phyloP scores from a whole-genome alignment of 2,329 filamentous ascomycete genomes.

The Neurospora sp. region DNA sequence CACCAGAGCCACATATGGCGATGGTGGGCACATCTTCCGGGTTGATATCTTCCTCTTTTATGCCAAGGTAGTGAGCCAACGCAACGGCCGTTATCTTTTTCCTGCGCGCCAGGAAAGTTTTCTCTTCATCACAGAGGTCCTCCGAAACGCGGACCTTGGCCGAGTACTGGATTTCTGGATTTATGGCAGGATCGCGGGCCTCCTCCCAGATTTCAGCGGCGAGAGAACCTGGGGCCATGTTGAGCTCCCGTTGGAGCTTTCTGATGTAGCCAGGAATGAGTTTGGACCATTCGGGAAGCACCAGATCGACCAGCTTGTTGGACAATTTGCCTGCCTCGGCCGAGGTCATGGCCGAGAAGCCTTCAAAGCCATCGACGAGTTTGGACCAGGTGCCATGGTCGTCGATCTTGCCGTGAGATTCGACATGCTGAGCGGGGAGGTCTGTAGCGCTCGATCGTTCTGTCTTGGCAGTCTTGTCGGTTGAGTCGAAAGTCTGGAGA shows the following conservation, averaged over 20 bases:
- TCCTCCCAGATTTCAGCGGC: slow-evolving; percentile 92
- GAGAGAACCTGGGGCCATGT: slow-evolving; percentile 76
- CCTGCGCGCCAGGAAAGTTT: slow-evolving; percentile 60
- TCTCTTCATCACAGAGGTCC: slow-evolving; percentile 75
- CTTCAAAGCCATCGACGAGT: slow-evolving; percentile 38
- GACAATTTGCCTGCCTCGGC: slow-evolving; percentile 45
- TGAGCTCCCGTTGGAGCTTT: slow-evolving; percentile 81
- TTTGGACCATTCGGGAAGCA: slow-evolving; percentile 77
- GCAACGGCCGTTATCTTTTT: slow-evolving; percentile 60
- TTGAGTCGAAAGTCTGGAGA: slow-evolving; percentile 14
- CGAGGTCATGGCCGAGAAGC: slow-evolving; percentile 44
- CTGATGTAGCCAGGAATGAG: slow-evolving; percentile 64
- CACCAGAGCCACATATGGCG: slow-evolving; percentile 89
- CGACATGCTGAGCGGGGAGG: slow-evolving; percentile 2
- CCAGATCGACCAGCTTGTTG: slow-evolving; percentile 55
- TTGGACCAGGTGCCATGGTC: slow-evolving; percentile 33
- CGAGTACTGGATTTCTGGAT: slow-evolving; percentile 79
- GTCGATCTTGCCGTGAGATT: slow-evolving; percentile 10
- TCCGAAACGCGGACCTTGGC: slow-evolving; percentile 74
- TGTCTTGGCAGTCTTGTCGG: background rate
- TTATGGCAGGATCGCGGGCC: slow-evolving; percentile 70
- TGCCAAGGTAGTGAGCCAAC: slow-evolving; percentile 70
- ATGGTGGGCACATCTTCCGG: slow-evolving; percentile 89
- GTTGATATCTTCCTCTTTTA: slow-evolving; percentile 74
- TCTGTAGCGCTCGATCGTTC: slow-evolving; percentile 4